Evolutionary conservation across 345 rosid species (phyloP), one percentile per base, ranked within the genome.

Genomic region (Gossypium rotundifolium): DNA sequence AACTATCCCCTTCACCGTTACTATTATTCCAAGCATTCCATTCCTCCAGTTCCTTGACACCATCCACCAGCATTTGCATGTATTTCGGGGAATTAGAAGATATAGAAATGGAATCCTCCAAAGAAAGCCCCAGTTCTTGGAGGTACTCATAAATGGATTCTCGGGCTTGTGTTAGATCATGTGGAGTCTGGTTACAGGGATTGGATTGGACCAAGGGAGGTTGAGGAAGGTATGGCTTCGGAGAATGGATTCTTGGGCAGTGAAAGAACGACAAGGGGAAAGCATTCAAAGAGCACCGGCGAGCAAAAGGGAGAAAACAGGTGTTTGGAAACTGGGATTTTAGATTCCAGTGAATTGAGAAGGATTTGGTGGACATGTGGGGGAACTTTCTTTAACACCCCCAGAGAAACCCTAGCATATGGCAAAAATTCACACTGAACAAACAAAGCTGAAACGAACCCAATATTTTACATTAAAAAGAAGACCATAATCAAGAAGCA

Each of bases 21-120:
- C 11, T 80, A 61, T 76, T 81, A 20, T 79, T 82, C 89, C 87
- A 86, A 10, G 88, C 76, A 75, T 75, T 82, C 91, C 89, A 88
- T 71, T 90, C 97, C 40, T 94, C 97, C 83, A 94, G 79, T 46
- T 94, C 98, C 77, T 74, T 77, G 11, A 90, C 91, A 58, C 88
- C 77, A 2, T 89, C 92, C 10, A 84, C 71, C 29, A 92, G 75
- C 90, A 87, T 86, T 68, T 70, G 74, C 27, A 85, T 72, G 74
- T 88, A 92, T 27, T 83, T 85, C 18, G 89, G 92, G 53, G 85
- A 90, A 46, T 78, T 83, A 14, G 60, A 77, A 68, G 93, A 84
- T 9, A 92, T 83, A 66, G 55, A 82, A 33, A 23, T 22, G 69
- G 93, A 83, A 29, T 89, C 95, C 33, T 79, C 83, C 22, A 68